Evolutionary conservation across 2,329 filamentous ascomycete genomes (phyloP).

Genomic region (Sporothrix pallida): DNA sequence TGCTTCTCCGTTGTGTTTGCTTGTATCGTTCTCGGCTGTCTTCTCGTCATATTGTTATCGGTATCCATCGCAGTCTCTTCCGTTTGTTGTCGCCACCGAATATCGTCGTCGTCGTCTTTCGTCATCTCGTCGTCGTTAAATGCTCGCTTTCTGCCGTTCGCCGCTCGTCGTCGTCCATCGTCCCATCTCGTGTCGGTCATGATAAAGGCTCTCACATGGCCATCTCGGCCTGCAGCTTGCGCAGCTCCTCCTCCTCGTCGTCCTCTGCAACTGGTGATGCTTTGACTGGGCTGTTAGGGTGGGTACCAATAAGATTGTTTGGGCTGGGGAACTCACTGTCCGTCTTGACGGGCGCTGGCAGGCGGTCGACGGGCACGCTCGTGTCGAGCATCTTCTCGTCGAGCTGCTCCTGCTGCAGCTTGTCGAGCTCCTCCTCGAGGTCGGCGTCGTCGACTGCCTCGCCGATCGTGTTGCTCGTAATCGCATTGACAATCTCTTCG

Average conservation of each 20-base stretch:
- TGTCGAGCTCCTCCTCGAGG: constrained; percentile 82
- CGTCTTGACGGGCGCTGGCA: constrained; percentile 76
- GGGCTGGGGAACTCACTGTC: constrained; percentile 73
- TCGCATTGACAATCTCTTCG: constrained; percentile 88
- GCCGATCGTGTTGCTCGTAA: constrained; percentile 72
- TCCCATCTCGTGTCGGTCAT: background rate
- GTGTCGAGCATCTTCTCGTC: constrained; percentile 94
- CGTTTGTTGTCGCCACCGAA: background rate
- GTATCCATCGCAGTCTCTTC: background rate
- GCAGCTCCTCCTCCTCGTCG: constrained; percentile 93
- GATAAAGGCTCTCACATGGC: constrained; percentile 69
- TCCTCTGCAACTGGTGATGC: constrained; percentile 66
- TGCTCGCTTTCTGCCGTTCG: background rate
- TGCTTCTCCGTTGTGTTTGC: background rate
- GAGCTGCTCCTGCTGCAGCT: constrained; percentile 87
- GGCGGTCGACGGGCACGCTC: constrained; percentile 76
- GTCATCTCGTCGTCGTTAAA: background rate
- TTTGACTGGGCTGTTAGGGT: constrained; percentile 50
- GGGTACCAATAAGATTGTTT: constrained; percentile 46
- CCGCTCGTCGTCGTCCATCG: background rate
- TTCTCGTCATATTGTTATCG: background rate
- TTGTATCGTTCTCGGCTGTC: background rate
- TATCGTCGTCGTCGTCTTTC: background rate
- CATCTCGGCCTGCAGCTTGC: constrained; percentile 95
- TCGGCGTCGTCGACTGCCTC: constrained; percentile 83